phyloP scores from a whole-genome alignment of 331 rosid species.

The Rosa hybrid region DNA sequence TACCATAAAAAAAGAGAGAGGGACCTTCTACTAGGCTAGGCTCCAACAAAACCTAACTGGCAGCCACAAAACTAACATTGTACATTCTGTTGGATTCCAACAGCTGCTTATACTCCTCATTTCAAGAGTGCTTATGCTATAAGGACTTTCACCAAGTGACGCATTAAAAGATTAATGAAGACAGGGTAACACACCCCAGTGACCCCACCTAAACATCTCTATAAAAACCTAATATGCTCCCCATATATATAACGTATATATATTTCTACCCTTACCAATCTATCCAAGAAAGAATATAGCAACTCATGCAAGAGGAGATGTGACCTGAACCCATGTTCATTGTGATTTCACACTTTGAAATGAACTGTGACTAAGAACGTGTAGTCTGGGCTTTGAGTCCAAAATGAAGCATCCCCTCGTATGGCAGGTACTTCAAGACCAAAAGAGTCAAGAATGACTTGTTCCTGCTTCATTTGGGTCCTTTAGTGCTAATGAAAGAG shows the following conservation, averaged over 20 bases:
- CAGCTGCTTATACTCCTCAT: constrained; percentile 35
- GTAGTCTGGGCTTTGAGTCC: constrained; percentile 29
- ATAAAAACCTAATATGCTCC: constrained; percentile 46
- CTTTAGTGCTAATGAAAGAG: constrained; percentile 41
- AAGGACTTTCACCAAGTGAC: constrained; percentile 33
- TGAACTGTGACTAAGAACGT: constrained; percentile 23
- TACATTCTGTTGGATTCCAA: constrained; percentile 52
- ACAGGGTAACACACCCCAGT: constrained; percentile 34
- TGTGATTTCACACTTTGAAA: constrained; percentile 27
- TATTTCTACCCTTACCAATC: constrained; percentile 35
- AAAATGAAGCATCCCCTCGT: constrained; percentile 25
- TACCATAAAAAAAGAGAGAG: neutral
- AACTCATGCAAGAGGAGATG: constrained; percentile 25
- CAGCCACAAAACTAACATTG: constrained; percentile 40
- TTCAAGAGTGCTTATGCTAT: constrained; percentile 54
- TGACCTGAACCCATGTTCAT: constrained; percentile 30
- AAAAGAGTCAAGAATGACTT: constrained; percentile 26
- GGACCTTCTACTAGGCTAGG: constrained; percentile 5
- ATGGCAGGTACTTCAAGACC: constrained; percentile 35
- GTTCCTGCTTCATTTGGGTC: constrained; percentile 40
- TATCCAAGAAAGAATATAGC: constrained; percentile 38
- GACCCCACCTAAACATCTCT: constrained; percentile 36
- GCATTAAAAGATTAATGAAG: constrained; percentile 24
- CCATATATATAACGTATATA: constrained; percentile 50
- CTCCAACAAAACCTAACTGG: constrained; percentile 24